Base-by-base conservation (phyloP, 1,139 yeast genomes). In the Zygosaccharomyces pseudobailii region DNA sequence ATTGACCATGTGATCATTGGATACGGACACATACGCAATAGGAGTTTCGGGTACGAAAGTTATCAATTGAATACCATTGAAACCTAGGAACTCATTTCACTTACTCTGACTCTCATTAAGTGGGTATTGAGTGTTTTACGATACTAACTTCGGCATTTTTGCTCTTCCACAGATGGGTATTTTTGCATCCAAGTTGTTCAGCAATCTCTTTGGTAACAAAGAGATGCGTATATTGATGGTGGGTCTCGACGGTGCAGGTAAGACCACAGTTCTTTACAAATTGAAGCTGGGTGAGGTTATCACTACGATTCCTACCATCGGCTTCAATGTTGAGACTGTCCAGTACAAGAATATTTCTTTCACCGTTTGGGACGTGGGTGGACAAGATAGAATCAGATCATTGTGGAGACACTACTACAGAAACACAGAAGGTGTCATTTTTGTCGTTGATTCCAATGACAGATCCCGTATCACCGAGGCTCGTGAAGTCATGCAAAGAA, bases 321-420 rank as follows among this genome's bases (percentile, higher is more conserved):
- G 95, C 65, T 87, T 87, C 82, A 87, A 87, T 71, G 96, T 87
- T 59, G 96, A 87, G 73, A 87, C 95, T 56, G 94, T 87, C 63
- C 95, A 87, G 74, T 87, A 87, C 79, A 87, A 87, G 78, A 87
- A 87, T 82, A 87, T 87, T 70, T 84, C 94, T 41, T 87, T 87
- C 77, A 87, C 95, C 56, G 95, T 87, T 58, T 87, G 96, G 96
- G 95, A 87, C 80, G 95, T 87, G 66, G 95, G 95, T 84, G 95
- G 95, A 81, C 95, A 87, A 77, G 95, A 86, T 73, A 87, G 87
- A 77, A 87, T 87, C 69, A 85, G 95, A 76, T 95, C 95, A 51
- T 77, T 87, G 72, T 87, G 96, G 96, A 84, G 95, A 82, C 92
- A 87, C 73, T 87, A 87, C 74, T 86, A 81, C 84, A 94, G 87